A percentile compares a stretch with the other conserved stretches of the same genome.
phyloP scores from a whole-genome alignment of 441 rosid genomes.

The Adansonia grandidieri region DNA sequence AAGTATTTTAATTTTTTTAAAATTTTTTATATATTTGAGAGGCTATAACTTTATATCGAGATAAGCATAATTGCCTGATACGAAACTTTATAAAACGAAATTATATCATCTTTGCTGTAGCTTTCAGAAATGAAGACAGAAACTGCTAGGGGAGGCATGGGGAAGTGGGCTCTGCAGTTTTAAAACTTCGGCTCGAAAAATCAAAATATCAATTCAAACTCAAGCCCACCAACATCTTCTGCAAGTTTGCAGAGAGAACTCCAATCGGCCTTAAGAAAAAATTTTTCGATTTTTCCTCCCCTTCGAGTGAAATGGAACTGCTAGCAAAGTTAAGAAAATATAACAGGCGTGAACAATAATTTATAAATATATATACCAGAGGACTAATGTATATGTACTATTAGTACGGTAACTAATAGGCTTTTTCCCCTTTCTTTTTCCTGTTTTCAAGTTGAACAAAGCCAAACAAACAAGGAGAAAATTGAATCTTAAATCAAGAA shows the following conservation, averaged over 20 bases:
- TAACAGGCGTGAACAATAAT: not conserved
- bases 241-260: conserved; percentile 16
- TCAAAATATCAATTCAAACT: conserved; percentile 11
- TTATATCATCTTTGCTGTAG: conserved; percentile 5
- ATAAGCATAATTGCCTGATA: no score
- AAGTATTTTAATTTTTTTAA: not conserved
- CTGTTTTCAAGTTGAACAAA: not conserved
- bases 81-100: no score
- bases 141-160: not conserved
- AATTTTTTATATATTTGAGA: not conserved
- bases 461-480: not conserved
- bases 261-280: not conserved
- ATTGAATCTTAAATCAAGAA: not conserved
- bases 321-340: not conserved
- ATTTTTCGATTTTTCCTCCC: not conserved
- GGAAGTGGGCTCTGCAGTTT: not conserved
- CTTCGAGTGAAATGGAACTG: conserved; percentile 3
- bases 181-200: not conserved
- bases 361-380: no score
- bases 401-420: not conserved
- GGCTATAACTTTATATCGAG: not conserved
- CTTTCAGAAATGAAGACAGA: conserved; percentile 19
- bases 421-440: not conserved
- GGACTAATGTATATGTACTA: not conserved
- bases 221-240: conserved; percentile 22